Base-by-base conservation (phyloP, 2,329 filamentous ascomycete genomes). In the Pseudocercospora fijiensis region DNA sequence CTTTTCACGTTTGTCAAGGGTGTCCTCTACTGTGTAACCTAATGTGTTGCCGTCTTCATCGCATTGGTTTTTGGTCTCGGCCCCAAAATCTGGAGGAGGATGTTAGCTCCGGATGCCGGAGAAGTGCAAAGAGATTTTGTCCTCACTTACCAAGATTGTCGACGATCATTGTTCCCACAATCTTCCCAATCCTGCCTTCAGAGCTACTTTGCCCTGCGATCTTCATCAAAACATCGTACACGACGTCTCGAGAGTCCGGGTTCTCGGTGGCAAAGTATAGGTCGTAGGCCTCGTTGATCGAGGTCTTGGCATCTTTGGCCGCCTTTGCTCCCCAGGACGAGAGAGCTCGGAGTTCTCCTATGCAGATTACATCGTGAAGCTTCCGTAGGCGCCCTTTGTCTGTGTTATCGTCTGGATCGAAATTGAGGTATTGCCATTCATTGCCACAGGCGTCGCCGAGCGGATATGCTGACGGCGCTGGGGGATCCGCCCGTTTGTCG, bases 341-440 rank as follows among this genome's bases (percentile, higher is more conserved):
- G 28, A 65, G 30, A 16, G 63, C 63, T 10, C 58, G 57, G 27
- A 67, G 57, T 22, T 67, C 65, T 37, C 60, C 66, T 41, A 57
- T 53, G 30, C 67, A 69, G 47, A 68, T 63, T 33, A 68, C 62
- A 26, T 66, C 20, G 28, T 69, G 67, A n/a, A 69, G 60, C 41
- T 43, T 62, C 57, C 55, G 33, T 6, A 69, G 64, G 41, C 61
- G 64, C 7, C 41, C 47, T 30, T 30, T 45, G 37, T 69, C 67
- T 13, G 55, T 63, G 27, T 57, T 59, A 51, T 58, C 49, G 20
- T 49, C 18, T 13, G 64, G 30, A 33, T 68, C 58, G 66, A 69
- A 69, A 51, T 68, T 69, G 56, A 69, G 65, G 62, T 69, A 69
- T 59, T 67, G 64, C 66, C 64, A 68, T 53, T 69, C 67, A 28